Evolutionary conservation across 257 asterid species (phyloP), one percentile per base, ranked within the genome.

Genomic region (Nicotiana noctiflora): DNA sequence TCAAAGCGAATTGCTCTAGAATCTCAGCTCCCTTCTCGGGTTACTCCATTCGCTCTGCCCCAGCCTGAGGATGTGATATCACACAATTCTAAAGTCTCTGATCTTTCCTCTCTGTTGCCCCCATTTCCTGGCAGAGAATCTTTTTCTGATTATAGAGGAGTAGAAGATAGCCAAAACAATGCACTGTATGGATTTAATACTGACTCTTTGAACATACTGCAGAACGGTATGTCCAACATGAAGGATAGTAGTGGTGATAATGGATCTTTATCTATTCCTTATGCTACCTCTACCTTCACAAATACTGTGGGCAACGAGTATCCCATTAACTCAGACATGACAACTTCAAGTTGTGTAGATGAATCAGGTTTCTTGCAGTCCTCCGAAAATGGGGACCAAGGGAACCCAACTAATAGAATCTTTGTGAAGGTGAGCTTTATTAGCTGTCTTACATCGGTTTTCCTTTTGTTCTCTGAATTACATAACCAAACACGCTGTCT

Each of bases 321-420:
- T 85, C 93, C 94, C 76, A 89, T 88, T 29, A 91, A 86, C 83
- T 85, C 97, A 4, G 96, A 89, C 89, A 84, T 93, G 93, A 86
- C 94, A 51, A 84, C 92, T 75, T 92, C 97, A 57, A 92, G 94
- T 86, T 91, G 97, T 89, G 90, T 92, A 12, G 97, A 92, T 83
- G 98, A 92, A 76, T 93, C 98, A 11, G 95, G 93, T 81, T 95
- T 91, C 89, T 84, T 95, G 90, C 97, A 89, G 87, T 89, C 96
- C 83, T 84, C 97, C 0, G 97, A 91, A 86, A 93, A 93, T 70
- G 91, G 85, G 89, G 97, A 91, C 84, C 97, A 88, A 85, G 88
- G 87, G 62, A 88, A 89, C 85, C 86, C 89, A 15, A 80, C 85
- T 11, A 67, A 88, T 3, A 80, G 91, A 87, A 93, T 93, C 92